These are phyloP conservation scores for Colletotrichum magnum DNA, from an alignment of 2,329 filamentous ascomycete species.

Conservation along the genomic window DNA sequence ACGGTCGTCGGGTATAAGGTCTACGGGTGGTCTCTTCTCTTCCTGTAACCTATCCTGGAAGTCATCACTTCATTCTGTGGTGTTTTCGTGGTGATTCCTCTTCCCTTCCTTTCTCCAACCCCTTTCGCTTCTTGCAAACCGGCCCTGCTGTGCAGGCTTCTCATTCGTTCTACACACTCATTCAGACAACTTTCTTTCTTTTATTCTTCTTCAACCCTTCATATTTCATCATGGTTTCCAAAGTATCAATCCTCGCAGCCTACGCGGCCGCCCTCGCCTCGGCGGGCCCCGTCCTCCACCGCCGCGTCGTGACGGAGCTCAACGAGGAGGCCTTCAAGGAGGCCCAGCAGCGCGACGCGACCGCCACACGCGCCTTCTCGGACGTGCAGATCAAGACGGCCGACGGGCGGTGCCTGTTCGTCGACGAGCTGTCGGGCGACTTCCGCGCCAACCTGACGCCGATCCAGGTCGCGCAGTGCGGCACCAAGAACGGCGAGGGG, in stretches of 20 bases:
- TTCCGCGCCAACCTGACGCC: conserved; percentile 64
- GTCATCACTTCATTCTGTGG: conserved; percentile 18
- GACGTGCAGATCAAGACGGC: conserved; percentile 61
- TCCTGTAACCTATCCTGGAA: neutral
- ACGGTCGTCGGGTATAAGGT: conserved; percentile 31
- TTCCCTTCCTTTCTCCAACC: conserved; percentile 40
- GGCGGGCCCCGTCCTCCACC: conserved; percentile 46
- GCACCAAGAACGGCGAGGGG: conserved; percentile 57
- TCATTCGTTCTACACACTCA: conserved; percentile 37
- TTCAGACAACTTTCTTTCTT: conserved; percentile 37
- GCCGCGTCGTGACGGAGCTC: conserved; percentile 56
- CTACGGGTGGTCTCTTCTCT: conserved; percentile 2
- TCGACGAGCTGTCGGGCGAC: conserved; percentile 62
- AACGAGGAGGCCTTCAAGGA: conserved; percentile 60
- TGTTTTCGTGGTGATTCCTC: conserved; percentile 44
- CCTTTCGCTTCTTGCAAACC: conserved; percentile 35
- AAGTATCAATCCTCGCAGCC: conserved; percentile 45
- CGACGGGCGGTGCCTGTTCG: conserved; percentile 61
- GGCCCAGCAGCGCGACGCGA: conserved; percentile 60
- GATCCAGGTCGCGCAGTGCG: conserved; percentile 60
- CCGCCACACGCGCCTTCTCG: conserved; percentile 60
- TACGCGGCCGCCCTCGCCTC: conserved; percentile 45
- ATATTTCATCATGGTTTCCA: conserved; percentile 42
- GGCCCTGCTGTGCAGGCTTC: conserved; percentile 50
- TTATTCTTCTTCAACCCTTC: neutral